Evolutionary conservation across 768 basidiomycete genomes (phyloP), one percentile per base, ranked within the genome.

Genomic region (Tricholoma furcatifolium): DNA sequence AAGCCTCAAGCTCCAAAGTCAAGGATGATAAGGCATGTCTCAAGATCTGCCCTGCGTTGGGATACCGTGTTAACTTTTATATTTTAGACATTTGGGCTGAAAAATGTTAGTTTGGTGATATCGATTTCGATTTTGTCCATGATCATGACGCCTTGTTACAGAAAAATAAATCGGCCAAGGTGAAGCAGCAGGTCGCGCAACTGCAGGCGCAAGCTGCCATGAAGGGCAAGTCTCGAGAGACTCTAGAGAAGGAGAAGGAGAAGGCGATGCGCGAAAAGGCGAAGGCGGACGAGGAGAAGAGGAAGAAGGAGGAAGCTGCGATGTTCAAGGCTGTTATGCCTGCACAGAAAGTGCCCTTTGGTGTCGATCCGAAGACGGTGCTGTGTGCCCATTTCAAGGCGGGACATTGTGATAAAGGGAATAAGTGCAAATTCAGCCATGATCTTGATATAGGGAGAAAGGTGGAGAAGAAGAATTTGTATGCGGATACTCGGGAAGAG

Each of bases 381-480:
- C 76, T 98, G 31, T 98, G 97, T 67, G 87, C 80, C 23, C 98
- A 87, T 76, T 94, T 78, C 79, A 98, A 98, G 72, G 87, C 90
- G 11, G 95, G 96, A 3, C 79, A 72, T 45, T 99, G 96, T 65
- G 93, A 96, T 21, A 98, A 98, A 77, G 96, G 93, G 21, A 83
- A 61, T 67, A 93, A 92, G 74, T 98, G 97, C 75, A 98, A 96
- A 77, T 98, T 97, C 73, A 95, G 93, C 58, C 97, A 99, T 69
- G 87, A 98, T 74, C 63, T 86, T 54, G 80, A 98, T 60, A 82
- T 96, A 32, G 94, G 82, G 6, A 75, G 97, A 56, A 98, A 95
- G 70, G 88, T 90, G 43, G 91, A 93, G 67, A 99, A 98, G 83
- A 92, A 87, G 77, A 93, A 95, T 68, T 64, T 99, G 62, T 99